Evolutionary conservation across 352 stramenopile genomes (phyloP), one percentile per base, ranked within the genome.

Genomic region (Phytopythium litorale): DNA sequence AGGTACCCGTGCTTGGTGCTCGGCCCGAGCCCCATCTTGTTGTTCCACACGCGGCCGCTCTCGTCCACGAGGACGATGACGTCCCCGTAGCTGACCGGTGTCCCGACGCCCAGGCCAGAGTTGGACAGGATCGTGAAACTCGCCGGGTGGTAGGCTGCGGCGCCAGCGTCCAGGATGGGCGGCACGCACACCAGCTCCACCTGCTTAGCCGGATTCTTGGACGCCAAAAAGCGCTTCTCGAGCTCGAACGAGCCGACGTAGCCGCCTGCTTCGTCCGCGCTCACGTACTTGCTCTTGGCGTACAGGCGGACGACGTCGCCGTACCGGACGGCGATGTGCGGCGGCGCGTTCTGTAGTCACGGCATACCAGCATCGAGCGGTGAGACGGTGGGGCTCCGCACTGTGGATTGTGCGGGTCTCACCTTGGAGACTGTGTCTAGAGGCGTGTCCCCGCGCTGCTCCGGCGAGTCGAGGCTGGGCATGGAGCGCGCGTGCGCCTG

Each of bases 1-100:
- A 94, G 88, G 70, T 87, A 89, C 6, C 86, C 86, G 56, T 90
- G 91, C 62, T 85, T 83, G n/a, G 79, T 87, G 35, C 81, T 89
- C 3, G 84, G 84, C 0, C 81, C 81, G 7, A 85, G 71, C 53
- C 86, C 80, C 62, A 91, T 90, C 61, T 94, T 94, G 76, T 93
- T 94, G 73, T 94, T 94, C 86, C 86, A 94, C 9, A 93, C 82
- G 45, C 68, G 66, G 18, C 75, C 78, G 45, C 67, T 62, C 38
- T 80, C 73, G 56, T 94, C 80, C 33, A 88, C 77, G n/a, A 94
- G 76, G 57, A 92, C 76, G n/a, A 94, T 71, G 16, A 92, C 81
- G 50, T 92, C 84, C 43, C 83, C 84, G 43, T 94, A 94, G 66
- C 78, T 88, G 58, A 94, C 81, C 18, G 86, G 80, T 4, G 72